phyloP scores from a whole-genome alignment of 345 rosid genomes.

The Citrus hindsii region DNA sequence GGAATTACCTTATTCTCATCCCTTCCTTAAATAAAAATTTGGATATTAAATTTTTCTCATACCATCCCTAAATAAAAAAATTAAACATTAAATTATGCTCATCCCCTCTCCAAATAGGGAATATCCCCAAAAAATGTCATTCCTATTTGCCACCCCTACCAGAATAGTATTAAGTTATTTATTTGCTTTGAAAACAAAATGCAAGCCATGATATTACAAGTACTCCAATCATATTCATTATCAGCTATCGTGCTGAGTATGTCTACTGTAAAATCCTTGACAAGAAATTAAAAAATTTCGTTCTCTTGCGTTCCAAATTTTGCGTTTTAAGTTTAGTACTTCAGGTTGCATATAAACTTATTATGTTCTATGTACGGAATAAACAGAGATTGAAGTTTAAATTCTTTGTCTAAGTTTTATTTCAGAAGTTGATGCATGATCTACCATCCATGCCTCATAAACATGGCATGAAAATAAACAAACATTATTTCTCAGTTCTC shows the following conservation, averaged over 20 bases:
- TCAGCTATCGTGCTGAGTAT: slow-evolving; percentile 19
- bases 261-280: slow-evolving; percentile 16
- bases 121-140: too few species aligned
- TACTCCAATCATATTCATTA: slow-evolving; percentile 24
- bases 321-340: not conserved
- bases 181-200: not conserved
- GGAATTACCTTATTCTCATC: too few species aligned
- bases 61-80: too few species aligned
- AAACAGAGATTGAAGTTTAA: slow-evolving; percentile 23
- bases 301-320: too few species aligned
- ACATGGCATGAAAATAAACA: not conserved
- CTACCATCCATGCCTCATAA: not conserved
- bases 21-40: too few species aligned
- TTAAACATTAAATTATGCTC: too few species aligned
- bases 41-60: too few species aligned
- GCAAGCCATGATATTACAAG: slow-evolving; percentile 31
- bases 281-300: not conserved
- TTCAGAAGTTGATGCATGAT: not conserved
- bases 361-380: not conserved
- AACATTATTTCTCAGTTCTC: not conserved
- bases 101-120: too few species aligned
- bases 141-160: not conserved
- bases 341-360: not conserved
- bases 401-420: too few species aligned
- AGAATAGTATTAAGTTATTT: not conserved